These are phyloP conservation scores for Picea glauca DNA, from an alignment of 75 land plant genomes.

Conservation along the genomic window DNA sequence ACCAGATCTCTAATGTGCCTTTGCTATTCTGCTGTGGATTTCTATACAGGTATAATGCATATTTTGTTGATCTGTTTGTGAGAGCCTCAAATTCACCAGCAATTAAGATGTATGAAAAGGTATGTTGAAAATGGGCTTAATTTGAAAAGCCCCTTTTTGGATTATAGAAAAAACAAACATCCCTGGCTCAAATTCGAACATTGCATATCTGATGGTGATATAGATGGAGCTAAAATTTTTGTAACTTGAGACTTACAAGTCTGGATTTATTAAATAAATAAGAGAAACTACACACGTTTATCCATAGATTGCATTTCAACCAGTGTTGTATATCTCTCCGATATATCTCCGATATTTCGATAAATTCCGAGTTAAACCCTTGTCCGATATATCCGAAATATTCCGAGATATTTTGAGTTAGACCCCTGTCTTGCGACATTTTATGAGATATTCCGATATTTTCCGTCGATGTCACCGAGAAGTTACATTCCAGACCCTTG, in stretches of 20 bases:
- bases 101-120: slow-evolving; percentile 98
- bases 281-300: not conserved
- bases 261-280: not conserved
- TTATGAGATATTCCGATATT: too few species aligned
- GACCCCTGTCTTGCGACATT: too few species aligned
- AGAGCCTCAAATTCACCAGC: slow-evolving; percentile 97
- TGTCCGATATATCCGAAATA: too few species aligned
- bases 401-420: too few species aligned
- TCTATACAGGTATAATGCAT: slow-evolving; percentile 80
- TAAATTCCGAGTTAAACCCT: too few species aligned
- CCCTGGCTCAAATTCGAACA: not conserved
- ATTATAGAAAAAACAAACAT: not conserved
- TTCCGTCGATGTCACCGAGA: too few species aligned
- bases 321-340: too few species aligned
- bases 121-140: slow-evolving; percentile 13
- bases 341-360: too few species aligned
- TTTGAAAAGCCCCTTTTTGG: not conserved
- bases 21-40: not conserved
- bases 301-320: not conserved
- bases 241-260: not conserved
- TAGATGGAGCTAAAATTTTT: not conserved
- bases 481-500: too few species aligned
- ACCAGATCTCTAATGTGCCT: not conserved
- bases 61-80: slow-evolving; percentile 97
- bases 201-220: too few species aligned